Evolutionary conservation across 179 eudicot genomes (phyloP).

Genomic region (Vitellaria paradoxa): DNA sequence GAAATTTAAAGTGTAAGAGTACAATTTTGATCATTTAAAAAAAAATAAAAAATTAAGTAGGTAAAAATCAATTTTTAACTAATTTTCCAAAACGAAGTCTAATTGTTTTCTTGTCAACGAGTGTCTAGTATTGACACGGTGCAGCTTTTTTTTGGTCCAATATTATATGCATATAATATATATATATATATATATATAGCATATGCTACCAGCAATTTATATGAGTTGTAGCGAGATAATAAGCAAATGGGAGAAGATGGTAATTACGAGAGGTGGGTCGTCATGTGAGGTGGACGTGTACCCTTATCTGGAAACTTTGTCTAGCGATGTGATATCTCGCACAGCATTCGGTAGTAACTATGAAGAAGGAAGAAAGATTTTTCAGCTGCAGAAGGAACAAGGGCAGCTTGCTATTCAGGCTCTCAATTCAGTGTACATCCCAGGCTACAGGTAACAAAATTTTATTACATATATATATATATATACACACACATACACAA

Average conservation of each 20-base stretch:
- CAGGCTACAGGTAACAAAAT: conserved; percentile 15
- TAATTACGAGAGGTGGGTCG: background rate
- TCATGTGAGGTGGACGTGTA: conserved; percentile 11
- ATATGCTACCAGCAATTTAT: background rate
- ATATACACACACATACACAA: no score
- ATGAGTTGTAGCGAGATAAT: conserved; percentile 3
- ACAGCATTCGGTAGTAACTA: conserved; percentile 16
- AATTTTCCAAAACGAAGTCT: background rate
- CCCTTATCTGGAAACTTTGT: conserved; percentile 8
- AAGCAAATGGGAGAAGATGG: conserved; percentile 4
- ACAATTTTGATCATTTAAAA: no score
- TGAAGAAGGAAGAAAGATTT: conserved; percentile 13
- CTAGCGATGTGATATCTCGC: conserved; percentile 11
- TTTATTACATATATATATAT: no score
- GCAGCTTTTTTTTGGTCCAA: background rate
- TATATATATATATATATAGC: no score
- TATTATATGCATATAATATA: no score
- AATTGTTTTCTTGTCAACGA: background rate
- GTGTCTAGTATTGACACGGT: background rate
- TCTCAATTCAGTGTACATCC: background rate
- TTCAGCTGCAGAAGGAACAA: conserved; percentile 4
- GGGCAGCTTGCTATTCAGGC: background rate
- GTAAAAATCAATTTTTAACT: no score
- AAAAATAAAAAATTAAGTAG: no score
- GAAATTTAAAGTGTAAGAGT: no score